Percentiles rank a stretch among this genome's conserved stretches.
Evolutionary conservation across 1,284 basidiomycete genomes (phyloP).

Genomic region (Papiliotrema terrestris): DNA sequence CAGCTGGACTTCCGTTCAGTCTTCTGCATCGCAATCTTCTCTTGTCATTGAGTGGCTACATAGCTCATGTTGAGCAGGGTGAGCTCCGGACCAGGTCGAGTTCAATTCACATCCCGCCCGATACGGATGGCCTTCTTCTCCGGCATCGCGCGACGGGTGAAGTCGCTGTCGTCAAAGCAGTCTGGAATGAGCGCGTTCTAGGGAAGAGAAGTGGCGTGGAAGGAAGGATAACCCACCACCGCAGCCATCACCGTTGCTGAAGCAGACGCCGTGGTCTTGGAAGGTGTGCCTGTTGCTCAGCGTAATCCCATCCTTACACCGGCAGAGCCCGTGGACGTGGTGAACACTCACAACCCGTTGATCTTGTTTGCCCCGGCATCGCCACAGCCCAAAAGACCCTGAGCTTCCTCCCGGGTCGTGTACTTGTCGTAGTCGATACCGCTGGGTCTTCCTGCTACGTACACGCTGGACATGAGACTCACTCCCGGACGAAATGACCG

Average conservation of each 20-base stretch:
- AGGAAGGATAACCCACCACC: background rate
- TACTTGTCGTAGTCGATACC: background rate
- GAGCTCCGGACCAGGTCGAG: too few relatives aligned
- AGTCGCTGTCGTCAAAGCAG: background rate
- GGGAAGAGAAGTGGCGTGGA: background rate
- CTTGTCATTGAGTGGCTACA: too few relatives aligned
- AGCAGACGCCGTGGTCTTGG: background rate
- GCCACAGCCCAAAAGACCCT: background rate
- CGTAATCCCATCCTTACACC: background rate
- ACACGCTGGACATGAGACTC: background rate
- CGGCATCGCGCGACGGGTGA: background rate
- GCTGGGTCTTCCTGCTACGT: background rate
- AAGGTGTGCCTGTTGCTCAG: background rate
- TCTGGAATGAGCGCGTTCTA: background rate
- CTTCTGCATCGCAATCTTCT: too few relatives aligned
- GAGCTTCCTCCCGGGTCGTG: background rate
- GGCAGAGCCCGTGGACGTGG: background rate
- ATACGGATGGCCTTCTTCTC: background rate
- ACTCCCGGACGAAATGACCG: too few relatives aligned
- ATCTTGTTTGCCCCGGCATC: background rate
- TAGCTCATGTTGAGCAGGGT: too few relatives aligned
- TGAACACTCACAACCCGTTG: background rate
- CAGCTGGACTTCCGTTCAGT: too few relatives aligned
- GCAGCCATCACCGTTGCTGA: slow-evolving; percentile 1
- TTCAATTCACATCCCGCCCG: background rate